Base-by-base conservation (phyloP, 1,284 basidiomycete genomes). In the Neonothopanus nambi region DNA sequence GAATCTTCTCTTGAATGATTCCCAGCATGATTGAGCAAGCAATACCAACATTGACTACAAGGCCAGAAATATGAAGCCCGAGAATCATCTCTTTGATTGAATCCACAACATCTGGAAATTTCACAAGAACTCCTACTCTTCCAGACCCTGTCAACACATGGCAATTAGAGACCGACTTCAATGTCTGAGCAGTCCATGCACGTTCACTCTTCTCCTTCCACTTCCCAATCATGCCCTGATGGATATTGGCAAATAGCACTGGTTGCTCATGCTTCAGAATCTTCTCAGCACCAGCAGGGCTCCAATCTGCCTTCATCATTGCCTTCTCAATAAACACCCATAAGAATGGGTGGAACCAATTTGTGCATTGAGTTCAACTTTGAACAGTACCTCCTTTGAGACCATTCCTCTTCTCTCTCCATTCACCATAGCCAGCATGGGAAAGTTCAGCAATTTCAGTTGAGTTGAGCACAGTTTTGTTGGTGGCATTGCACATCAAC, bases 341-440 rank as follows among this genome's bases (percentile, higher is more conserved):
- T 6, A 46, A 50, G 41, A 51, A 60, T n/a, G 23, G 57, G 30
- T 60, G 58, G n/a, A 46, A 62, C 59, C 60, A 63, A 23, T 63
- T 64, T 3, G 58, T 61, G 0, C 39, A 37, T 7, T 48, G n/a
- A 40, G 58, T 55, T 0, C 37, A 5, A 18, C 46, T 56, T 42
- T 61, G 57, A 21, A 47, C 55, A 5, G 52, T 52, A 11, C 61
- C 57, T 28, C 24, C 24, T 21, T 20, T n/a, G 3, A 1, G 52
- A 48, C 43, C 41, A 4, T 39, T 56, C 47, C 36, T 47, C 52
- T 44, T 36, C 12, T 6, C 30, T 21, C 30, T 51, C 41, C 47
- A 52, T 12, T 44, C 55, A 55, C 36, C 37, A 57, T 11, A 40
- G 5, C 15, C 26, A 24, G 36, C 55, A 26, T 33, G 55, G 11